A percentile compares a stretch with the other conserved stretches of the same genome.
Conservation (phyloP, 1,284 basidiomycete species). For the Naganishia cerealis region DNA sequence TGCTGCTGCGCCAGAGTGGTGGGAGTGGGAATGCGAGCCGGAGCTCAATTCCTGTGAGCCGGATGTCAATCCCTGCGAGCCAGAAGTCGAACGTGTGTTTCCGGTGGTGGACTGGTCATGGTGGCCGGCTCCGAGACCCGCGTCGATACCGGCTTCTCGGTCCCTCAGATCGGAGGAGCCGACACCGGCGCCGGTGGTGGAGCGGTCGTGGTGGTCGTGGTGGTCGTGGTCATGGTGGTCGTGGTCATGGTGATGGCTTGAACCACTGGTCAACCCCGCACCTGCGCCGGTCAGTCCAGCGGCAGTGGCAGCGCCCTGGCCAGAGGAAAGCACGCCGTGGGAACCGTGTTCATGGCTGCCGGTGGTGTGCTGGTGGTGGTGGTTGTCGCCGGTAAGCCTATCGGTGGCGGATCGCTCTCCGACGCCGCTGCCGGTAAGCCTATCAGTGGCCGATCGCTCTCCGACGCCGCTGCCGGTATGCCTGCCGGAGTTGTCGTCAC, state of each 20-base stretch:
- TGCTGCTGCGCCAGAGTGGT: constrained; percentile 24
- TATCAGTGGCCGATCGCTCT: background rate
- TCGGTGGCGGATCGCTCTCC: background rate
- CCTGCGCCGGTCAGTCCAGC: constrained; percentile 17
- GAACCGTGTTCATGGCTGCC: constrained; percentile 7
- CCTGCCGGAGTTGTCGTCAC: background rate
- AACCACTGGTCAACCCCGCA: constrained; percentile 1
- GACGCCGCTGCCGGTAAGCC: background rate
- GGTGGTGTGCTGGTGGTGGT: background rate
- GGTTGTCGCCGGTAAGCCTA: background rate
- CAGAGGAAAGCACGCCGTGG: background rate
- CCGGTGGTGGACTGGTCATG: constrained; percentile 17
- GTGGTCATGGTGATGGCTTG: background rate
- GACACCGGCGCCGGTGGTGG: constrained; percentile 9
- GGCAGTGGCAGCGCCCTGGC: constrained; percentile 9
- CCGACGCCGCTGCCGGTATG: background rate
- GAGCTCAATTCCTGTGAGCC: background rate
- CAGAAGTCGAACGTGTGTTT: background rate
- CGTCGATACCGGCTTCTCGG: constrained; percentile 13
- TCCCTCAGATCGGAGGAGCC: constrained; percentile 8
- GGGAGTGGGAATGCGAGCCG: constrained; percentile 3
- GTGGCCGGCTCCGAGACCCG: constrained; percentile 28
- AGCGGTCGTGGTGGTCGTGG: background rate
- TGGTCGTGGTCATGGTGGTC: background rate
- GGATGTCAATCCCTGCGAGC: background rate